Conservation (phyloP, 139 green algal genomes). For the Penium margaritaceum region DNA sequence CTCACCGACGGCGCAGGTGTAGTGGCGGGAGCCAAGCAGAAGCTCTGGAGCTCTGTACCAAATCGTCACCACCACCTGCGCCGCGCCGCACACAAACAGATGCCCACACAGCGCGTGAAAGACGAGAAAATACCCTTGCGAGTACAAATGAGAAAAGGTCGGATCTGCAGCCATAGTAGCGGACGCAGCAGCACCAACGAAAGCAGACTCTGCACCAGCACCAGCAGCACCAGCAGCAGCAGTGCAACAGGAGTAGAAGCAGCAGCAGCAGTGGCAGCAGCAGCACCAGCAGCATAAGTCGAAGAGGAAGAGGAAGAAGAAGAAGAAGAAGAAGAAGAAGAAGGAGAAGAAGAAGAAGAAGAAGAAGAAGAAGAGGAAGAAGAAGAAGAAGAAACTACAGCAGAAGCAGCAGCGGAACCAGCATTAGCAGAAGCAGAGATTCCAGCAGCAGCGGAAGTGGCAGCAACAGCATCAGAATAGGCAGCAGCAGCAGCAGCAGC, state of each 20-base stretch:
- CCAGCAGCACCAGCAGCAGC: background rate
- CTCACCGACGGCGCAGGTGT: conserved; percentile 43
- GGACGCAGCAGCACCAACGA: background rate
- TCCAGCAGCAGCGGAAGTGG: background rate
- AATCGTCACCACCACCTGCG: conserved; percentile 44
- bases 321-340: background rate
- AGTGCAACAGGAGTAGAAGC: background rate
- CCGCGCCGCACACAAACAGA: no score
- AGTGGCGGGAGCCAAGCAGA: conserved; percentile 46
- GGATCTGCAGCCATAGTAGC: no score
- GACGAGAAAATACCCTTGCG: no score
- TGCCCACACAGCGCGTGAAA: no score
- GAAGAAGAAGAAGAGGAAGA: background rate
- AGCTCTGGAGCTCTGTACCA: conserved; percentile 56
- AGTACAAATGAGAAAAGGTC: no score
- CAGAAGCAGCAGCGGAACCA: background rate
- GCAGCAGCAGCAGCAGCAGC: background rate
- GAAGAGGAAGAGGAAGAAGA: background rate
- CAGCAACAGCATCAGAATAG: background rate
- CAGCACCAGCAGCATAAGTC: background rate
- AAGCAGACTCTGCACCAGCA: background rate
- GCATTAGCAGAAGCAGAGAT: background rate
- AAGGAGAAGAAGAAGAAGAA: background rate
- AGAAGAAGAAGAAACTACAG: background rate
- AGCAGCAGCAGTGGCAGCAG: background rate